Conservation (phyloP, 495 filamentous ascomycete species). For the Penicillium canariense region DNA sequence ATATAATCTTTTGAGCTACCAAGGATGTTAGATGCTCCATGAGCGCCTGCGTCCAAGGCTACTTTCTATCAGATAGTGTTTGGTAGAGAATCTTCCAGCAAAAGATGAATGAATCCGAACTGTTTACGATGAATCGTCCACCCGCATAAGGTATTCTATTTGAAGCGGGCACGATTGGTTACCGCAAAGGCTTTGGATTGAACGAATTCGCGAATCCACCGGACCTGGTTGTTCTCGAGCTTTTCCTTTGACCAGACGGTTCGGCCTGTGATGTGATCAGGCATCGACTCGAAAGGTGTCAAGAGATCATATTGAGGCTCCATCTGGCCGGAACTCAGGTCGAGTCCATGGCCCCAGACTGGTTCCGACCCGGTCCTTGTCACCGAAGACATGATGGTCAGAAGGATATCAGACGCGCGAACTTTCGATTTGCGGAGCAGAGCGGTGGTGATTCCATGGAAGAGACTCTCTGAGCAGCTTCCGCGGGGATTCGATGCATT, state of each 20-base stretch:
- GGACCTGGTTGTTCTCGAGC: background rate
- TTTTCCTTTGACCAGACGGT: background rate
- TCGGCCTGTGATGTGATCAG: background rate
- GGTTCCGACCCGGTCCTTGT: background rate
- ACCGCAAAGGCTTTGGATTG: background rate
- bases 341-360: background rate
- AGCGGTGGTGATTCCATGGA: too few relatives aligned
- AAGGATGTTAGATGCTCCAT: too few relatives aligned
- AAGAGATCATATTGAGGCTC: background rate
- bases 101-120: too few relatives aligned
- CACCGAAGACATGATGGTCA: background rate
- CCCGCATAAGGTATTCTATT: too few relatives aligned
- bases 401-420: background rate
- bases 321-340: background rate
- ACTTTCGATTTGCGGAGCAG: background rate
- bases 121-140: too few relatives aligned
- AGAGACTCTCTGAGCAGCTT: too few relatives aligned
- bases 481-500: too few relatives aligned
- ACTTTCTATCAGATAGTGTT: too few relatives aligned
- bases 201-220: background rate
- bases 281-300: background rate
- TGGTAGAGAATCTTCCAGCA: too few relatives aligned
- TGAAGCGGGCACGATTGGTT: too few relatives aligned
- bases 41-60: too few relatives aligned
- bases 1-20: too few relatives aligned